Percentiles rank a stretch among this genome's conserved stretches.
phyloP scores from a whole-genome alignment of 2,329 filamentous ascomycete species.

The Eurotiales sp. region DNA sequence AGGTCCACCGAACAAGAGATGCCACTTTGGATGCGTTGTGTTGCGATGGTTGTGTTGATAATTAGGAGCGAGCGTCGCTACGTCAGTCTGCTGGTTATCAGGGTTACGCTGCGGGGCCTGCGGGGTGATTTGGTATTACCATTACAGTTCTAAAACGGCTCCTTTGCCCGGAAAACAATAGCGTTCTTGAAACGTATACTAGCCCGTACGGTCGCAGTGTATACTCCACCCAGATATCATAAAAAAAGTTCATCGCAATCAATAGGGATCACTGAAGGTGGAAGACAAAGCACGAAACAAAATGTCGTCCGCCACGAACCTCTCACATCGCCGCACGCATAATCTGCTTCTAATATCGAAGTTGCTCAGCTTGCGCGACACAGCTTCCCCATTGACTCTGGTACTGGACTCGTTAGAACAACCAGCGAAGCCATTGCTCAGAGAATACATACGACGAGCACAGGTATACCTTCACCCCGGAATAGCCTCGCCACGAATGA shows the following conservation, averaged over 20 bases:
- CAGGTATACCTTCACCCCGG: conserved; percentile 54
- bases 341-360: conserved; percentile 80
- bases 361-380: conserved; percentile 72
- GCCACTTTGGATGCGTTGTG: conserved; percentile 19
- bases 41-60: neutral
- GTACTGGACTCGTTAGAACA: conserved; percentile 84
- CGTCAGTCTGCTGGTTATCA: neutral
- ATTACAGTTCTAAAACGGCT: no score
- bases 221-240: no score
- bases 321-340: conserved; percentile 71
- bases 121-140: neutral
- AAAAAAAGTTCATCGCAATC: neutral
- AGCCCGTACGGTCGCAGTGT: no score
- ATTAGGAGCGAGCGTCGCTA: neutral
- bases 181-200: no score
- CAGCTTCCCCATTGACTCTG: conserved; percentile 80
- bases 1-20: conserved; percentile 18
- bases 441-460: conserved; percentile 71
- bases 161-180: no score
- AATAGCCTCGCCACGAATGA: no score
- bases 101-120: neutral
- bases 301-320: conserved; percentile 33
- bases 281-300: neutral
- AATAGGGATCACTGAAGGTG: no score
- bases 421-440: conserved; percentile 64